These are phyloP conservation scores for Clausena lansium DNA, from an alignment of 345 rosid species.

Conservation along the genomic window DNA sequence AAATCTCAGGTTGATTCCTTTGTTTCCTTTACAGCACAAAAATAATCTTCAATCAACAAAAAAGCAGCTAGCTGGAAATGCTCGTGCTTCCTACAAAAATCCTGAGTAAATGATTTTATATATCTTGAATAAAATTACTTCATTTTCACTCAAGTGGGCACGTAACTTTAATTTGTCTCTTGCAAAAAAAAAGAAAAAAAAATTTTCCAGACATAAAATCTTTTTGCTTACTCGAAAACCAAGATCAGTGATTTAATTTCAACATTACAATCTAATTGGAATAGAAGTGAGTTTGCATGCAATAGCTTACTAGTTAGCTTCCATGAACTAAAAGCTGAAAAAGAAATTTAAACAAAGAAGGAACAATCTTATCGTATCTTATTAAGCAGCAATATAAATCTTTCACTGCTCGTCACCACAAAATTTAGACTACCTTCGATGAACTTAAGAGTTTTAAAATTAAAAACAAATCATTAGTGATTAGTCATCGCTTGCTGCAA, in stretches of 20 bases:
- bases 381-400: not conserved
- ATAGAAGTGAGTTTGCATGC: not conserved
- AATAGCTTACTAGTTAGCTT: not conserved
- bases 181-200: not conserved
- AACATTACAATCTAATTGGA: not conserved
- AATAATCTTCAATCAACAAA: slow-evolving; percentile 5
- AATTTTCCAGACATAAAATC: slow-evolving; percentile 10
- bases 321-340: slow-evolving; percentile 14
- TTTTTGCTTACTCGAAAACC: slow-evolving; percentile 9
- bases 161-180: not conserved
- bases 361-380: slow-evolving; percentile 17
- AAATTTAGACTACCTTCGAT: slow-evolving; percentile 2
- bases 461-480: not conserved
- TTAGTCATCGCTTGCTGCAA: not conserved
- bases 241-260: slow-evolving; percentile 10
- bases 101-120: not conserved
- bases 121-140: slow-evolving; percentile 1
- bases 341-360: not conserved
- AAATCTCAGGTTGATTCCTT: slow-evolving; percentile 8
- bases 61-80: not conserved
- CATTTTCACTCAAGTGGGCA: not conserved
- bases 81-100: not conserved
- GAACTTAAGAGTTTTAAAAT: not conserved
- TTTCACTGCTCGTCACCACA: not conserved
- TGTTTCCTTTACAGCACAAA: not conserved